phyloP scores from a whole-genome alignment of 192 early-diverging fungal species.

The Jimgerdemannia lactiflua region DNA sequence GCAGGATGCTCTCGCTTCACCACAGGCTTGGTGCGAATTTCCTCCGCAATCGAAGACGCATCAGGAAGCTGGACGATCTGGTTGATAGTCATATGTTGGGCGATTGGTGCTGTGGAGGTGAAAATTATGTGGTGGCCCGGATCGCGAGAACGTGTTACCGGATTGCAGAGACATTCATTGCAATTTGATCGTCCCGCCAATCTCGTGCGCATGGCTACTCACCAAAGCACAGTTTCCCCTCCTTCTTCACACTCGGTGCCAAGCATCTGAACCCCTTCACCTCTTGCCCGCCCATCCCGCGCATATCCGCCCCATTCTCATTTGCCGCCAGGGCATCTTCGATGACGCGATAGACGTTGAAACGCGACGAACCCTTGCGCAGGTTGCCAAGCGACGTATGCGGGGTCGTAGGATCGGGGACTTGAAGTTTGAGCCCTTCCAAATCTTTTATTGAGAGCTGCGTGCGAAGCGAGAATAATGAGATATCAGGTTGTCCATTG shows the following conservation, averaged over 20 bases:
- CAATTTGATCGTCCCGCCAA: not conserved
- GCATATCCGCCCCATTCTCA: not conserved
- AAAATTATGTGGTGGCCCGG: not conserved
- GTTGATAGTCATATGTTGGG: constrained; percentile 28
- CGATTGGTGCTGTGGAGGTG: constrained; percentile 21
- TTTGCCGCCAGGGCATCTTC: constrained; percentile 5
- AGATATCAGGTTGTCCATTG: no score
- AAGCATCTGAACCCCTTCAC: constrained; percentile 30
- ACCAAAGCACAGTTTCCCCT: constrained; percentile 29
- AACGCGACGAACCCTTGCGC: constrained; percentile 4
- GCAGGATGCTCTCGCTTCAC: constrained; percentile 42
- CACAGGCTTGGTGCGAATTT: constrained; percentile 35
- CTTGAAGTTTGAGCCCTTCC: constrained; percentile 15
- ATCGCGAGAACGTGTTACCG: no score
- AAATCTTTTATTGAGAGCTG: constrained; percentile 5
- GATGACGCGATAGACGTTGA: constrained; percentile 27
- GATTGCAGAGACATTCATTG: no score
- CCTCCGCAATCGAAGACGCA: constrained; percentile 25
- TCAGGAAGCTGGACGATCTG: constrained; percentile 30
- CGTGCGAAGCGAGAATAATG: no score
- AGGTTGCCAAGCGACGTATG: constrained; percentile 13
- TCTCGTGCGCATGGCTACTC: not conserved
- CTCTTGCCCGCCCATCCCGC: constrained; percentile 32
- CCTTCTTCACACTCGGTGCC: constrained; percentile 15
- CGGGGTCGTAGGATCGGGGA: not conserved